A percentile compares a stretch with the other conserved stretches of the same genome.
These are phyloP conservation scores for Malus sieversii DNA, from an alignment of 306 rosid genomes.

Conservation along the genomic window DNA sequence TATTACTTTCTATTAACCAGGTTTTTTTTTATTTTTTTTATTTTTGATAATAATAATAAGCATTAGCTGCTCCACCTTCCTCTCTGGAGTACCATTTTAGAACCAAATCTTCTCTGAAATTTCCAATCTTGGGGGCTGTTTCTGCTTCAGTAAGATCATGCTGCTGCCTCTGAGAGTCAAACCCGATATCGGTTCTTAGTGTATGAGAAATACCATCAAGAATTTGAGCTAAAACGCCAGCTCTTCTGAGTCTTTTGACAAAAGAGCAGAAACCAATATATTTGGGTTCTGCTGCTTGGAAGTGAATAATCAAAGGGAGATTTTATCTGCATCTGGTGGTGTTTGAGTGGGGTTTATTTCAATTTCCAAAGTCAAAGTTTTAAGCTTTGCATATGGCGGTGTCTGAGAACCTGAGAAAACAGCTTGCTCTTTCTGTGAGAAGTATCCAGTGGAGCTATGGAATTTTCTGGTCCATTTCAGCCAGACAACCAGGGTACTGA, in stretches of 20 bases:
- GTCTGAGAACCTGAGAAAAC: conserved; percentile 48
- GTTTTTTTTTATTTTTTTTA: not conserved
- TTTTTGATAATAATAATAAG: not conserved
- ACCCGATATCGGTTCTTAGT: conserved; percentile 7
- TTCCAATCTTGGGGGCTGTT: not conserved
- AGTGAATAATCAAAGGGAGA: conserved; percentile 7
- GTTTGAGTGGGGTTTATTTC: not conserved
- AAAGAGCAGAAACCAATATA: not conserved
- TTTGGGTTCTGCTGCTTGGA: conserved; percentile 13
- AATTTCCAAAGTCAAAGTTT: conserved; percentile 10
- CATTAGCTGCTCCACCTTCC: conserved; percentile 2
- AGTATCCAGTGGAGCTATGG: conserved; percentile 83
- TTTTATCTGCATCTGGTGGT: not conserved
- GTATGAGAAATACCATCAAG: conserved; percentile 1
- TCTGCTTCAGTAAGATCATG: conserved; percentile 1
- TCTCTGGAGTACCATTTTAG: not conserved
- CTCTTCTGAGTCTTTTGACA: not conserved
- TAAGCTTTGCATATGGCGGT: conserved; percentile 30
- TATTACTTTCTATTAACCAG: not conserved
- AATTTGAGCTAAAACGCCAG: conserved; percentile 4
- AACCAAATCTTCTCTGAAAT: not conserved
- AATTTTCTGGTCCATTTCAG: conserved; percentile 65
- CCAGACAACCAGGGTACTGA: conserved; percentile 51
- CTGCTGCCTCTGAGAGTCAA: conserved; percentile 9
- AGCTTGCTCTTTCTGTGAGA: conserved; percentile 78